Evolutionary conservation across 106 monocot species (phyloP).

Genomic region (Vanilla planifolia): DNA sequence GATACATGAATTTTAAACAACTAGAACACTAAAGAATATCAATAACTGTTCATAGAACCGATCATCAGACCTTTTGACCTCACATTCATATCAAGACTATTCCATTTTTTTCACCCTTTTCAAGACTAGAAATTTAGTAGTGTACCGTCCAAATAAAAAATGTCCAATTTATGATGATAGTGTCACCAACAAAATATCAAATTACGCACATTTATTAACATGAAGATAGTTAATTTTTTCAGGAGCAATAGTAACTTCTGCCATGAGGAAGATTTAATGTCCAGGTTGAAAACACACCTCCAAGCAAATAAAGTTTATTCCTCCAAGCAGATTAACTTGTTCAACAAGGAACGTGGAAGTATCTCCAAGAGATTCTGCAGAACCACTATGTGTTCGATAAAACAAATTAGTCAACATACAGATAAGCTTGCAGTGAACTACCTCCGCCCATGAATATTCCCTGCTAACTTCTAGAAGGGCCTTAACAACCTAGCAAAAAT

Average conservation of each 20-base stretch:
- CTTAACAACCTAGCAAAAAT: slow-evolving; percentile 70
- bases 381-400: slow-evolving; percentile 35
- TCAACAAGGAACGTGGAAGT: slow-evolving; percentile 45
- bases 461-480: slow-evolving; percentile 73
- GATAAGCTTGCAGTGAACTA: slow-evolving; percentile 83
- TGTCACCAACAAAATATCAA: too few relatives aligned
- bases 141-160: too few relatives aligned
- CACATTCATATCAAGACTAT: too few relatives aligned
- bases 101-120: too few relatives aligned
- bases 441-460: slow-evolving; percentile 83
- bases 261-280: background rate
- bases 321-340: slow-evolving; percentile 83
- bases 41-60: too few relatives aligned
- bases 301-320: slow-evolving; percentile 85
- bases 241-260: background rate
- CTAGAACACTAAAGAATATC: too few relatives aligned
- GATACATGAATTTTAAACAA: too few relatives aligned
- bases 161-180: too few relatives aligned
- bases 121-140: too few relatives aligned
- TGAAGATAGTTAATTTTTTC: too few relatives aligned
- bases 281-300: slow-evolving; percentile 44
- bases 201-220: too few relatives aligned
- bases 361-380: slow-evolving; percentile 14
- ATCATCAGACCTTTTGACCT: too few relatives aligned
- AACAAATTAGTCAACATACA: slow-evolving; percentile 92